Evolutionary conservation across 2,329 filamentous ascomycete species (phyloP), one percentile per base, ranked within the genome.

Genomic region (Bertia moriformis): DNA sequence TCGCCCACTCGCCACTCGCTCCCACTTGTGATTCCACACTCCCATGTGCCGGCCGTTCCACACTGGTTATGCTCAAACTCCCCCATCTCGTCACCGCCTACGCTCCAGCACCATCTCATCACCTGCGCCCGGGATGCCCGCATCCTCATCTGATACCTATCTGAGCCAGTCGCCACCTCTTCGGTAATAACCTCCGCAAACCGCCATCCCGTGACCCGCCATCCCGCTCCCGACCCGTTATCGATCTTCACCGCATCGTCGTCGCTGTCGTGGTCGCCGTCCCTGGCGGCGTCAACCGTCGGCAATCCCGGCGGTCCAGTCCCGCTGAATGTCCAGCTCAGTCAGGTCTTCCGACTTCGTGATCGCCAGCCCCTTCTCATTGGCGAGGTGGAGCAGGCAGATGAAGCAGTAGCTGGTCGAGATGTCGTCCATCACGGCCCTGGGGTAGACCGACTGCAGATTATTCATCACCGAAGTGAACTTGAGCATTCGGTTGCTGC

Each of bases 391-490:
- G 46, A 95, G 63, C 42, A 94, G 62, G 50, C 84, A 93, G 52
- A n/a, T n/a, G n/a, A n/a, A n/a, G n/a, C n/a, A n/a, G n/a, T n/a
- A n/a, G n/a, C n/a, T 93, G 0, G 91, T 98, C 24, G 87, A 94
- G 51, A 98, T 96, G 58, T 98, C 91, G 43, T 82, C 78, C 76
- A 98, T 84, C 43, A 78, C 75, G 48, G 83, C 71, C 56, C 84
- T 83, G 10, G 87, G 80, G 52, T 98, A 98, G 4, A 94, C 86
- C 3, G 69, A 61, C 54, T 93, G 83, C 37, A 98, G 64, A 44
- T 79, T 79, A 54, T 93, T 93, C 77, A 98, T 93, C 43, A 98
- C 78, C 15, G 81, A 67, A 0, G 88, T 96, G 60, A 98, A 98
- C 50, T 82, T 87, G 46, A 95, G 69, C 3, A 60, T 62, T 7